Evolutionary conservation across 2,329 filamentous ascomycete genomes (phyloP), one percentile per base, ranked within the genome.

Genomic region (Paraphoma sp.): DNA sequence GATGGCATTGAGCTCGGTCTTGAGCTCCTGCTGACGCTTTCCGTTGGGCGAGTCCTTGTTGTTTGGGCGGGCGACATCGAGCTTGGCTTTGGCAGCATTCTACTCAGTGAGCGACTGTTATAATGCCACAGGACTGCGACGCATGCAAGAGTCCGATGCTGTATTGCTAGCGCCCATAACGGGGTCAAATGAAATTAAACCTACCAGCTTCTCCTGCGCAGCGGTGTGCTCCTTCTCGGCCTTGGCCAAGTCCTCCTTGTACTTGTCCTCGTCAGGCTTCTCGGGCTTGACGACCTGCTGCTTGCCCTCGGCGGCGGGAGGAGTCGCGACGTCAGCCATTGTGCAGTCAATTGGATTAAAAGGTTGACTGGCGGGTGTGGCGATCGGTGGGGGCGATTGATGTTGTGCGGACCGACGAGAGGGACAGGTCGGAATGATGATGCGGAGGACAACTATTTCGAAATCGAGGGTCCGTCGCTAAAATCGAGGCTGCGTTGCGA

Each of bases 41-140:
- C 88, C 89, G 59, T 86, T 83, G 12, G 94, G 92, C 33, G 87
- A 92, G 73, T 91, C 91, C 79, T 92, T 88, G 75, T 94, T 92
- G 81, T 91, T 90, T 46, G 92, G 91, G 72, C 89, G 85, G 58
- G 91, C 91, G 63, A 88, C 82, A 56, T 97, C 93, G 74, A 98
- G 87, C 82, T 97, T 96, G 76, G 89, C 86, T 80, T 93, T 94
- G 80, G 95, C 83, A 64, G 89, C 88, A 74, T 91, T 93, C 94
- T 98, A 74, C 14, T 9, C 5, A 16, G 52, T 70, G 8, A 70
- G 60, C 42, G 50, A 23, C 28, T 46, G 41, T 43, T 14, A 5
- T 42, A n/a, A 28, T n/a, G 31, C 17, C 10, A 40, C 45, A 36
- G 17, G 23, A 10, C 51, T 23, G 23, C 23, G 3, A 23, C 23